Evolutionary conservation across 2,329 filamentous ascomycete genomes (phyloP), one percentile per base, ranked within the genome.

Genomic region (Nothopassalora personata): DNA sequence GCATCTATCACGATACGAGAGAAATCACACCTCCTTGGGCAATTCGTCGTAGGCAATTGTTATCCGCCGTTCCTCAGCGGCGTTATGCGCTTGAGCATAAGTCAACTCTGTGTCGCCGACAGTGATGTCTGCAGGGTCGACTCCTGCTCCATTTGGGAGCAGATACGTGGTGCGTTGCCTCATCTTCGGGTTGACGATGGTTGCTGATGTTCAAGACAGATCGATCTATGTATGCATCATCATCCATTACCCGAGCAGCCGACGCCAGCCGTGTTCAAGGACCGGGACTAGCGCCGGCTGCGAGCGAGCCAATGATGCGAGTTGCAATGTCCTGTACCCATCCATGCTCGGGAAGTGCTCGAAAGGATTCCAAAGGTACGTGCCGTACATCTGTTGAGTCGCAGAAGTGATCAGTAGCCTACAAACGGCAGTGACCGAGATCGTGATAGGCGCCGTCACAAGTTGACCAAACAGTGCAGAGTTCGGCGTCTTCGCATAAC

Each of bases 151-250:
- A n/a, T 82, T 78, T 23, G 82, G 80, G 55, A 95, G 78, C 64
- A 91, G 61, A 62, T 78, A 94, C 0, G 92, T 96, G 67, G 91
- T 85, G 75, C 90, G 81, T 75, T 91, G 85, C 67, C 87, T 86
- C 89, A 93, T 91, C 43, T 45, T 64, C 30, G 27, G 19, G 34
- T 19, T 33, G 27, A 39, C 45, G 11, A 33, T 55, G 36, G 28
- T 33, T n/a, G 28, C 15, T n/a, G 15, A 39, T 43, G 39, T 43
- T 43, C 13, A 8, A 43, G 39, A 43, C 39, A 43, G 15, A 43
- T 43, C 19, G n/a, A n/a, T n/a, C n/a, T n/a, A n/a, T n/a, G n/a
- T n/a, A n/a, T n/a, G n/a, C n/a, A n/a, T n/a, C n/a, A n/a, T n/a
- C n/a, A n/a, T n/a, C n/a, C n/a, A n/a, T n/a, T n/a, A 47, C 23